These are phyloP conservation scores for Coemansia sp. DNA, from an alignment of 371 early-diverging fungal species.

Conservation along the genomic window DNA sequence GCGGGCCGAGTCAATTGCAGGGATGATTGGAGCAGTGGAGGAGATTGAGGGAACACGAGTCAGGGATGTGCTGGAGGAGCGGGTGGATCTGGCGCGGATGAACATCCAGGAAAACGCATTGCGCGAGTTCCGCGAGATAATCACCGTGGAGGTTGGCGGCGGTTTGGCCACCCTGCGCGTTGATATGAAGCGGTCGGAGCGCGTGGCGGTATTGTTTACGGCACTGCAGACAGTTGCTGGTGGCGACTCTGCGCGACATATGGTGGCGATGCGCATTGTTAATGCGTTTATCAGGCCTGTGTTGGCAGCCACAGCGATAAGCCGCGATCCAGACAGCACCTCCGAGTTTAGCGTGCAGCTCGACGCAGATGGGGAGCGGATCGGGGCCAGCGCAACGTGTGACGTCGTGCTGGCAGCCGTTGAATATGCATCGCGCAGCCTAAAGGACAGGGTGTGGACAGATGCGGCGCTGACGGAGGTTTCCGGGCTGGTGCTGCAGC, in stretches of 20 bases:
- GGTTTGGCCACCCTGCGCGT: background rate
- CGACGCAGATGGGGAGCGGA: background rate
- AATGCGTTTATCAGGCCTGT: constrained; percentile 13
- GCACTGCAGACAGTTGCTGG: constrained; percentile 20
- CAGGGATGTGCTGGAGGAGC: background rate
- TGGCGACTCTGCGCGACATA: background rate
- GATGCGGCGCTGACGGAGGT: constrained; percentile 1
- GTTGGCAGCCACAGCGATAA: constrained; percentile 5
- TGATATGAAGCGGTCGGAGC: background rate
- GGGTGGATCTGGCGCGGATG: constrained; percentile 11
- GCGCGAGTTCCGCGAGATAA: background rate
- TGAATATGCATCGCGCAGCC: background rate
- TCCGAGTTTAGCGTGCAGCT: constrained; percentile 4
- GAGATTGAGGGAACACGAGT: constrained; percentile 21
- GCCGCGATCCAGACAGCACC: background rate
- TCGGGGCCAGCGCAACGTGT: background rate
- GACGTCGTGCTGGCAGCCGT: background rate
- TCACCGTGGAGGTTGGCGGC: background rate
- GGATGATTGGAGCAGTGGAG: background rate
- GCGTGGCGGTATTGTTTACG: constrained; percentile 1
- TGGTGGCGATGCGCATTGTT: constrained; percentile 11
- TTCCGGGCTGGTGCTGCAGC: constrained; percentile 21
- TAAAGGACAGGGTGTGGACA: constrained; percentile 5
- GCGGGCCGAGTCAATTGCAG: constrained; percentile 1
- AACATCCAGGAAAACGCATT: constrained; percentile 16